A percentile compares a stretch with the other conserved stretches of the same genome.
These are phyloP conservation scores for Allantophomopsis lycopodina DNA, from an alignment of 2,329 filamentous ascomycete genomes.

Conservation along the genomic window DNA sequence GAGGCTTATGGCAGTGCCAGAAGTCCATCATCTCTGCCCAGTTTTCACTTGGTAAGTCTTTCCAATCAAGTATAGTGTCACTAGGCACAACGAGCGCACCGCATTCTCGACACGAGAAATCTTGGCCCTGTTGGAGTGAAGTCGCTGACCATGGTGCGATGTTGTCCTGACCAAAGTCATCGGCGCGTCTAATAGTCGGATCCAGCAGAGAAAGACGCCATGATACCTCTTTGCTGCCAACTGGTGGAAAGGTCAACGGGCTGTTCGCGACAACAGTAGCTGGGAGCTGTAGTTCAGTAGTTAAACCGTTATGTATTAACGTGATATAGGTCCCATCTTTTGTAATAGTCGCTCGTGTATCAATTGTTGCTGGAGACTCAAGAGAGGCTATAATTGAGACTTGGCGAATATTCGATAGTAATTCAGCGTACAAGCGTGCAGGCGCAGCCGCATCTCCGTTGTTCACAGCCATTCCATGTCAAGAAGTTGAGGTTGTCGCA, in stretches of 20 bases:
- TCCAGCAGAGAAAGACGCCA: constrained; percentile 36
- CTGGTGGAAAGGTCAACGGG: constrained; percentile 8
- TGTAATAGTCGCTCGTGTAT: constrained; percentile 22
- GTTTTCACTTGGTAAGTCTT: constrained; percentile 87
- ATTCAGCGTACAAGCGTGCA: constrained; percentile 43
- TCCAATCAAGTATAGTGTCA: constrained; percentile 49
- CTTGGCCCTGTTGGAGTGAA: constrained; percentile 24
- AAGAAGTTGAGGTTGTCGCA: too few relatives aligned
- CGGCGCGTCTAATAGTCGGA: constrained; percentile 1
- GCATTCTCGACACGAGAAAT: constrained; percentile 24
- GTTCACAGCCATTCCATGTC: background rate
- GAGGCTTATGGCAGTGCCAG: constrained; percentile 96
- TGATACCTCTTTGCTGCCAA: constrained; percentile 23
- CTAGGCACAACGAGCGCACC: constrained; percentile 25
- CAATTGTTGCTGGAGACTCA: constrained; percentile 19
- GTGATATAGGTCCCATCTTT: constrained; percentile 29
- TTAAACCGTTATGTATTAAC: constrained; percentile 32
- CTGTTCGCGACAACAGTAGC: constrained; percentile 14
- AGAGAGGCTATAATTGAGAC: constrained; percentile 43
- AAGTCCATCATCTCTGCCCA: constrained; percentile 99
- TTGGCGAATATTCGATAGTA: constrained; percentile 50
- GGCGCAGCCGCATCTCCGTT: constrained; percentile 3
- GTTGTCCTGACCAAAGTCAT: constrained; percentile 7
- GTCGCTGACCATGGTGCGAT: constrained; percentile 35
- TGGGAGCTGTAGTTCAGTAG: constrained; percentile 21